phyloP scores from a whole-genome alignment of 2,329 filamentous ascomycete species.

The Ceratocystis cubensis region DNA sequence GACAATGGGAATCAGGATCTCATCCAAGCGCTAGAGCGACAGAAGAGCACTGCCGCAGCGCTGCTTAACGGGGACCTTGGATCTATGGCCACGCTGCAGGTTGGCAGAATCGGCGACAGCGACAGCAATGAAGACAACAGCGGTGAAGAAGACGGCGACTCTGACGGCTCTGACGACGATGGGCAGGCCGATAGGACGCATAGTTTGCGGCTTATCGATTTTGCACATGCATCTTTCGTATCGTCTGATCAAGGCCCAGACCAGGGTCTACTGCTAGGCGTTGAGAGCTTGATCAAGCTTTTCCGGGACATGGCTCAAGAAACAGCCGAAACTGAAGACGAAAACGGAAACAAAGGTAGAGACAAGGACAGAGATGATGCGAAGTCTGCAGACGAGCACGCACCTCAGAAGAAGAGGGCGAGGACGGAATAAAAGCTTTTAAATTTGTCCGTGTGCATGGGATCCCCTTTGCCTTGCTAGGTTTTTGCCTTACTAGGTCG shows the following conservation, averaged over 20 bases:
- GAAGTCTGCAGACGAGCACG: neutral
- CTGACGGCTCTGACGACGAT: slow-evolving; percentile 39
- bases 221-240: slow-evolving; percentile 80
- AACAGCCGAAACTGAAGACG: neutral
- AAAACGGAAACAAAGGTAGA: neutral
- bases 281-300: slow-evolving; percentile 58
- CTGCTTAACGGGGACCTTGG: slow-evolving; percentile 38
- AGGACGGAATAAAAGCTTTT: slow-evolving; percentile 11
- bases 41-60: slow-evolving; percentile 40
- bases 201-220: slow-evolving; percentile 83
- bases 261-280: slow-evolving; percentile 65
- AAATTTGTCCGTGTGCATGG: neutral
- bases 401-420: neutral
- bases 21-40: slow-evolving; percentile 28
- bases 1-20: slow-evolving; percentile 23
- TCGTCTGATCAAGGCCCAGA: slow-evolving; percentile 66
- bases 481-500: neutral
- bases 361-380: neutral
- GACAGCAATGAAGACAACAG: slow-evolving; percentile 30
- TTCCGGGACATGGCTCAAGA: slow-evolving; percentile 49
- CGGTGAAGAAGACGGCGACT: slow-evolving; percentile 29
- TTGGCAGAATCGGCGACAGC: slow-evolving; percentile 18
- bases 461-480: neutral
- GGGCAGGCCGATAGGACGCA: slow-evolving; percentile 44
- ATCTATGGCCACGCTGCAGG: slow-evolving; percentile 22